A percentile compares a stretch with the other conserved stretches of the same genome.
These are phyloP conservation scores for Exsudoporus frostii DNA, from an alignment of 768 basidiomycete genomes.

Conservation along the genomic window DNA sequence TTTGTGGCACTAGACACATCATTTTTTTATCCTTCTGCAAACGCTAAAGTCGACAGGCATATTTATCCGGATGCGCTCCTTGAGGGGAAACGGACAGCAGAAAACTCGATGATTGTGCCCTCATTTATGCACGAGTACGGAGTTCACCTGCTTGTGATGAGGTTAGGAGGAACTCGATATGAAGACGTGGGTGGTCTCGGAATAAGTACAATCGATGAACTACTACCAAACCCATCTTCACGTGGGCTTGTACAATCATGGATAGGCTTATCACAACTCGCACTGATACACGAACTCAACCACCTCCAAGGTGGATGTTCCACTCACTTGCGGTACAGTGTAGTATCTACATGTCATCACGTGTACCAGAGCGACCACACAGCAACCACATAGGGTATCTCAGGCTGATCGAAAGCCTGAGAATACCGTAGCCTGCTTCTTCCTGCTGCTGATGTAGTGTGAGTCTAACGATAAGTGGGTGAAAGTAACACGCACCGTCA, in stretches of 20 bases:
- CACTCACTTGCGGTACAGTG: background rate
- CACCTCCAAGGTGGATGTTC: background rate
- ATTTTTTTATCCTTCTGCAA: background rate
- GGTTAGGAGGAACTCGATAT: no score
- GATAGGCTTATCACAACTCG: background rate
- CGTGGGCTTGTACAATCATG: no score
- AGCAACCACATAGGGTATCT: background rate
- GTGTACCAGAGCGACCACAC: background rate
- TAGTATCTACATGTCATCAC: background rate
- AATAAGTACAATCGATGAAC: no score
- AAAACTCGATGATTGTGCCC: background rate
- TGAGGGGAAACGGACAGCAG: background rate
- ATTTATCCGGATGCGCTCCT: background rate
- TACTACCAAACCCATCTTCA: no score
- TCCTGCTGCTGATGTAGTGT: background rate
- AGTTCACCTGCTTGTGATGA: background rate
- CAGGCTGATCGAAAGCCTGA: background rate
- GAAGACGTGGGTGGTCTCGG: no score
- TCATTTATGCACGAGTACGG: no score
- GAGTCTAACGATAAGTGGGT: background rate
- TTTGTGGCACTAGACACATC: background rate
- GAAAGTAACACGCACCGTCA: background rate
- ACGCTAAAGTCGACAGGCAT: slow-evolving; percentile 1
- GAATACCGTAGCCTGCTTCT: no score
- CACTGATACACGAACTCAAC: background rate